These are phyloP conservation scores for Hericium coralloides DNA, from an alignment of 768 basidiomycete genomes.

Conservation along the genomic window DNA sequence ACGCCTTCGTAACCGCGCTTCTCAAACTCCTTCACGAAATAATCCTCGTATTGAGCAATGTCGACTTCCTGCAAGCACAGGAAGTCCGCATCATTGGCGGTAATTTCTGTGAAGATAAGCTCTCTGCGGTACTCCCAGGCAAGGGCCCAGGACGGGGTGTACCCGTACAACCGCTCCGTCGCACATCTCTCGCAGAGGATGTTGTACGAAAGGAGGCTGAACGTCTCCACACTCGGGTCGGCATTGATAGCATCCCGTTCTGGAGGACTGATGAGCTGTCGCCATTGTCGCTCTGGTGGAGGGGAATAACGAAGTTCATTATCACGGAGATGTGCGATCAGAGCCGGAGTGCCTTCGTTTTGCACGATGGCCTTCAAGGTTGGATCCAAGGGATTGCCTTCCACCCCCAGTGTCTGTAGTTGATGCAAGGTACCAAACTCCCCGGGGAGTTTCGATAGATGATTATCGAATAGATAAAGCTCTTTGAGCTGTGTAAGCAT, in stretches of 20 bases:
- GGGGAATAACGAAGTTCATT: no score
- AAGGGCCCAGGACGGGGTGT: constrained; percentile 95
- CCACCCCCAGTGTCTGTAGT: constrained; percentile 87
- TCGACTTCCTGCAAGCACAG: constrained; percentile 96
- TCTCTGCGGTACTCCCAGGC: constrained; percentile 93
- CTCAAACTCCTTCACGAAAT: constrained; percentile 66
- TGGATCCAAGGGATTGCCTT: constrained; percentile 91
- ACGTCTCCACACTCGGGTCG: constrained; percentile 66
- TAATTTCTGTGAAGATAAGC: constrained; percentile 76
- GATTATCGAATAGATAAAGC: constrained; percentile 93
- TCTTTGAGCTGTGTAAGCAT: constrained; percentile 87
- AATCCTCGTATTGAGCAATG: constrained; percentile 86
- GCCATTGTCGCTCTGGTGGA: constrained; percentile 80
- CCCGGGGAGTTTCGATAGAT: constrained; percentile 72
- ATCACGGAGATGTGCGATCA: constrained; percentile 90
- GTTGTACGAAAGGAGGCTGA: constrained; percentile 85
- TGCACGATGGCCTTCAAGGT: constrained; percentile 73
- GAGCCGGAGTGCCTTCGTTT: constrained; percentile 87
- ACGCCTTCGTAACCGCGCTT: constrained; percentile 83
- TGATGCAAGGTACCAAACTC: constrained; percentile 90
- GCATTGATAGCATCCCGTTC: constrained; percentile 50
- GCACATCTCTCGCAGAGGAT: constrained; percentile 90
- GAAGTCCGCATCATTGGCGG: constrained; percentile 77
- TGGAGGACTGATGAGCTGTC: constrained; percentile 44
- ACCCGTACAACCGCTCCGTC: constrained; percentile 84